Conservation (phyloP, 495 filamentous ascomycete genomes). For the Penicillium cosmopolitanum region DNA sequence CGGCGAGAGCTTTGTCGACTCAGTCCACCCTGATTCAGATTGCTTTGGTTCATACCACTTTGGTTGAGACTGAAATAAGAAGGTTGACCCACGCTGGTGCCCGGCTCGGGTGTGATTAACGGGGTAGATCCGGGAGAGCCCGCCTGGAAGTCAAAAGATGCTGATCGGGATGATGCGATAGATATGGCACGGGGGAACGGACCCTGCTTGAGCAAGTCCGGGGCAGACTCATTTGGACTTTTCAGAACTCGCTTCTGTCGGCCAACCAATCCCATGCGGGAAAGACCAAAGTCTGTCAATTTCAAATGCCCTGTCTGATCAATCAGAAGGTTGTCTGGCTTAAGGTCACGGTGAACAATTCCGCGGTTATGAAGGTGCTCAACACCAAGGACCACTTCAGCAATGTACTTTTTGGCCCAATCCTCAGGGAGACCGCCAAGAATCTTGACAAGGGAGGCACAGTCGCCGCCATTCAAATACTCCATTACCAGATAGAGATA, state of each 20-base stretch:
- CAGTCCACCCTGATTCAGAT: conserved; percentile 65
- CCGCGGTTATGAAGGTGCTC: conserved; percentile 93
- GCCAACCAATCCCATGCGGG: conserved; percentile 94
- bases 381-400: conserved; percentile 91
- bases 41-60: conserved; percentile 56
- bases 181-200: conserved; percentile 86
- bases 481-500: conserved; percentile 99
- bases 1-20: conserved; percentile 76
- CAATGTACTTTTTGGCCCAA: conserved; percentile 96
- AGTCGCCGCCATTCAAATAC: conserved; percentile 96
- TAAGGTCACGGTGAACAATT: conserved; percentile 95
- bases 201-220: conserved; percentile 89
- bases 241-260: conserved; percentile 92
- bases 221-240: conserved; percentile 77
- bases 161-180: conserved; percentile 89
- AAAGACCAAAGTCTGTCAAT: conserved; percentile 95
- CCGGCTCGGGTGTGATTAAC: conserved; percentile 80
- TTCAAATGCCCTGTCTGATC: conserved; percentile 97
- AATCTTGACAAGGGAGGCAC: conserved; percentile 93
- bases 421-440: conserved; percentile 90
- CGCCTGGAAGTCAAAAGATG: conserved; percentile 89
- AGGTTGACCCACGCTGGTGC: conserved; percentile 69
- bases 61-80: conserved; percentile 92
- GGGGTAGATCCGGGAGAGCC: conserved; percentile 78
- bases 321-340: conserved; percentile 96